These are phyloP conservation scores for Cryphonectria radicalis DNA, from an alignment of 2,329 filamentous ascomycete genomes.

Conservation along the genomic window DNA sequence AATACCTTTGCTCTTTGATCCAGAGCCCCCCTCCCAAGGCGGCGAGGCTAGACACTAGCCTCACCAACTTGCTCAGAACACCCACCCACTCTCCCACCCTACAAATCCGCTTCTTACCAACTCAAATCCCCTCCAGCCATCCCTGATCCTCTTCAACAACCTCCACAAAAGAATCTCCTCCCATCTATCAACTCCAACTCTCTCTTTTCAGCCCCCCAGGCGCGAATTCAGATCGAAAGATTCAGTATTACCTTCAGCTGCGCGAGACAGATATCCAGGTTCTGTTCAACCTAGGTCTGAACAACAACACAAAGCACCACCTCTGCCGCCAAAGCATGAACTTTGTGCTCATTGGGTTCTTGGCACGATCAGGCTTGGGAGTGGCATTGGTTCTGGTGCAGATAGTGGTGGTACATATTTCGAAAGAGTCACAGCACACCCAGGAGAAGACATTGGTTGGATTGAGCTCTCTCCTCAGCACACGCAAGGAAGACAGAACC, in stretches of 20 bases:
- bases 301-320: neutral
- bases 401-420: conserved; percentile 13
- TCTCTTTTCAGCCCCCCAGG: neutral
- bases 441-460: conserved; percentile 7
- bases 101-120: neutral
- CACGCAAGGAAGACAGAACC: conserved; percentile 5
- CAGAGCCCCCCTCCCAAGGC: conserved; percentile 25
- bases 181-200: neutral
- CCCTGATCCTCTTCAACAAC: neutral
- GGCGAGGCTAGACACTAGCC: conserved; percentile 15
- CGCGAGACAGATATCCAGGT: neutral
- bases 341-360: conserved; percentile 25
- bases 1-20: conserved; percentile 27
- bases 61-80: conserved; percentile 6
- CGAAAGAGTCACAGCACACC: neutral
- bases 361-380: conserved; percentile 20
- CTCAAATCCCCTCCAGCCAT: neutral
- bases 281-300: neutral
- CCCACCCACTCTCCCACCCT: conserved; percentile 3
- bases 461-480: conserved; percentile 12
- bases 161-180: neutral
- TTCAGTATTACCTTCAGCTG: neutral
- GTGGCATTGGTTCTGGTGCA: conserved; percentile 19
- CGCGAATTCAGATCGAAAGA: neutral
- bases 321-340: conserved; percentile 23